Base-by-base conservation (phyloP, 805 yeast species). In the Barnettozyma vustinii region DNA sequence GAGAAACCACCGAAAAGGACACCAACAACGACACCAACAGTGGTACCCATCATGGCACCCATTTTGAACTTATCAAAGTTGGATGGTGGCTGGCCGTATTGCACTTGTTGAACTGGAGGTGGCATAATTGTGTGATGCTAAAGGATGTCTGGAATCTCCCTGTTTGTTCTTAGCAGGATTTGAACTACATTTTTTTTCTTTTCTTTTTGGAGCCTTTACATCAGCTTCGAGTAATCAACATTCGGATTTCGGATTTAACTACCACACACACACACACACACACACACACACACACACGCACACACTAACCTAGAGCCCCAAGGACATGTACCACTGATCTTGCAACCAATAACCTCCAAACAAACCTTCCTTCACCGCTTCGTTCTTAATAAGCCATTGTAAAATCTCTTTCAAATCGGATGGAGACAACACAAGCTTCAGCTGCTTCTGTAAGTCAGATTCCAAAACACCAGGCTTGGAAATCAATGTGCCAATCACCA, bases 41-140 rank as follows among this genome's bases (percentile, higher is more conserved):
- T 67, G 16, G 75, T 81, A 54, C 99, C 99, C 97, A 94, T 94
- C 73, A 92, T 73, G 52, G 90, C 84, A 48, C 99, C 99, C 98
- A 94, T 94, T 72, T 94, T 94, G 80, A 94, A 87, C 73, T 94
- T 94, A 49, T 94, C 97, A 72, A 91, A 89, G 69, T 85, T 82
- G 44, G 97, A 85, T 49, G 95, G 96, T 58, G 81, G 83, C 56
- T 76, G 81, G 27, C 56, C 59, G 49, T 68, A 72, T 64, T 81
- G 84, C 52, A 77, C 75, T 68, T 83, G 86, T 66, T 77, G 87
- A 56, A 81, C 84, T 65, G 90, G 90, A 47, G 72, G 70, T 20
- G 41, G 41, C 41, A 39, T 39, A 15, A 7, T 21, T 39, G 27
- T 30, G 33, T 30, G 16, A 30, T n/a, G 16, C n/a, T 13, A 12